These are phyloP conservation scores for Grosmannia huntii DNA, from an alignment of 2,329 filamentous ascomycete species.

Conservation along the genomic window DNA sequence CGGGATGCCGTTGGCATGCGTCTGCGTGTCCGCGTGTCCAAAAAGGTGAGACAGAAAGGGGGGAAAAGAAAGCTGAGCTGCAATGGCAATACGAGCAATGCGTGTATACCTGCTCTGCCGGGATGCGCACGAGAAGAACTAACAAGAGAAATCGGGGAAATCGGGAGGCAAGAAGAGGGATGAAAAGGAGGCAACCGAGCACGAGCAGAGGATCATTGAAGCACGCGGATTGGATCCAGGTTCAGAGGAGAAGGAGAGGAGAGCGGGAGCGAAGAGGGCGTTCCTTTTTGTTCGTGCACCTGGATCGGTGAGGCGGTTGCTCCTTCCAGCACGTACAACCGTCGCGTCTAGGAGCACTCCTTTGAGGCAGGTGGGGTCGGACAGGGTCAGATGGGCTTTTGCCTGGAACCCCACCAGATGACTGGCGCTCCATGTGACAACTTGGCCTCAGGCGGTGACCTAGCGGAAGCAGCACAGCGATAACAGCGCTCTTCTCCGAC, in stretches of 20 bases:
- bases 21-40: background rate
- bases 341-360: background rate
- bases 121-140: conserved; percentile 5
- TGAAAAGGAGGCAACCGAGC: background rate
- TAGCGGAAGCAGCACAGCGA: background rate
- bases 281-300: background rate
- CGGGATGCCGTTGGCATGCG: background rate
- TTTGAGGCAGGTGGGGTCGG: background rate
- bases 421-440: background rate
- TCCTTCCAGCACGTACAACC: background rate
- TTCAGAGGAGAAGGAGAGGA: background rate
- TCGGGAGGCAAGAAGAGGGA: conserved; percentile 2
- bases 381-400: background rate
- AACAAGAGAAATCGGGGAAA: background rate
- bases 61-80: background rate
- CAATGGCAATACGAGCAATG: background rate
- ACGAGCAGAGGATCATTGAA: conserved; percentile 4
- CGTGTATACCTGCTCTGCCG: background rate
- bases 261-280: background rate
- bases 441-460: background rate
- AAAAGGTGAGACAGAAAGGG: background rate
- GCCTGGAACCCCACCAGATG: background rate
- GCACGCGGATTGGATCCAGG: background rate
- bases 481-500: background rate
- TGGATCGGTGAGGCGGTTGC: background rate